A percentile compares a stretch with the other conserved stretches of the same genome.
These are phyloP conservation scores for Camelina neglecta DNA, from an alignment of 345 rosid genomes.

Conservation along the genomic window DNA sequence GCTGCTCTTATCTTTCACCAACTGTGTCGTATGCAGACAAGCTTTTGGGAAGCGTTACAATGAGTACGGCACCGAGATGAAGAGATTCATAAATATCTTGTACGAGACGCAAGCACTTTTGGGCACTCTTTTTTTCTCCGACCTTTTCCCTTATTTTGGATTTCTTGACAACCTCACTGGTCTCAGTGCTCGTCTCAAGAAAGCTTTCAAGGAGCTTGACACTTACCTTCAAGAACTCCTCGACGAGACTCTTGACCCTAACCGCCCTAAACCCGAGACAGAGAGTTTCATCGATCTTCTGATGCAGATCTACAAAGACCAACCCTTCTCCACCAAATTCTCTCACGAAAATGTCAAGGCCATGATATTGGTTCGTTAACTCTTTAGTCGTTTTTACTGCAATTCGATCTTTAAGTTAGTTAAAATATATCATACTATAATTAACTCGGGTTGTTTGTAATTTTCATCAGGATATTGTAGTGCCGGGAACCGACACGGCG, in stretches of 20 bases:
- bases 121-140: slow-evolving; percentile 46
- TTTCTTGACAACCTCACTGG: slow-evolving; percentile 50
- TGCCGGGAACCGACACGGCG: slow-evolving; percentile 48
- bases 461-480: slow-evolving; percentile 42
- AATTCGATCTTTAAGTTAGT: neutral
- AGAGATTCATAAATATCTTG: slow-evolving; percentile 44
- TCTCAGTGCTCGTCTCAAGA: slow-evolving; percentile 38
- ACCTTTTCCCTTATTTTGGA: slow-evolving; percentile 48
- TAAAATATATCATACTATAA: neutral
- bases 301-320: slow-evolving; percentile 41
- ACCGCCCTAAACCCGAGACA: slow-evolving; percentile 43
- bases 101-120: slow-evolving; percentile 47
- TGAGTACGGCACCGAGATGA: slow-evolving; percentile 48
- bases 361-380: slow-evolving; percentile 42
- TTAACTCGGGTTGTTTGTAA: neutral
- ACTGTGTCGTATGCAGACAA: slow-evolving; percentile 46
- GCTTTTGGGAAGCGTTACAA: slow-evolving; percentile 48
- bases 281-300: slow-evolving; percentile 47
- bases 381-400: neutral
- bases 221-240: slow-evolving; percentile 48
- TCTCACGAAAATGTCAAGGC: slow-evolving; percentile 49
- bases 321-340: slow-evolving; percentile 40
- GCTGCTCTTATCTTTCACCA: slow-evolving; percentile 41
- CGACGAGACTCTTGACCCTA: slow-evolving; percentile 48
- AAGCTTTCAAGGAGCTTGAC: slow-evolving; percentile 42